Evolutionary conservation across 169 alveolate genomes (phyloP).

Genomic region (Plasmodium relictum): DNA sequence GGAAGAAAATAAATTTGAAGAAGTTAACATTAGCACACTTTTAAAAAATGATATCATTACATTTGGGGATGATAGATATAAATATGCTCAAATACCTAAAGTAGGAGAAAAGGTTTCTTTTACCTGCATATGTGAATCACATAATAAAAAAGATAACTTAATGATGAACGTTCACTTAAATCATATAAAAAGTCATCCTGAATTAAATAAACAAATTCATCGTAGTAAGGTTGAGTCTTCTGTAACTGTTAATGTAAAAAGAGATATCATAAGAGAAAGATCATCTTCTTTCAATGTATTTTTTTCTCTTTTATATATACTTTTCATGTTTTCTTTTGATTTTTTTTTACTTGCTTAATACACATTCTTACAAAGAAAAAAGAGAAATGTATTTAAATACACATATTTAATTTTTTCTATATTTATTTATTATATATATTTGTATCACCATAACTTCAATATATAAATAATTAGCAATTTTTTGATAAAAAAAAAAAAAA

Average conservation of each 20-base stretch:
- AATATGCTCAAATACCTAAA: slow-evolving; percentile 26
- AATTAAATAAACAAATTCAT: not conserved
- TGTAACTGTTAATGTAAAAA: not conserved
- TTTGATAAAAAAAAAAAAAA: not conserved
- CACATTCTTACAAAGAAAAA: not conserved
- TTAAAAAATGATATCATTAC: not conserved
- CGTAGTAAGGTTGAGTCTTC: not conserved
- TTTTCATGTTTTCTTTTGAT: not conserved
- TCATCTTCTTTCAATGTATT: not conserved
- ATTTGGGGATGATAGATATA: slow-evolving; percentile 21
- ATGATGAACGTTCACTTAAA: slow-evolving; percentile 72
- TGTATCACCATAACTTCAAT: not conserved
- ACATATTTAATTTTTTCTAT: not conserved
- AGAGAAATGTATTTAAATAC: not conserved
- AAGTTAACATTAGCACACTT: slow-evolving; percentile 3
- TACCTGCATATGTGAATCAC: slow-evolving; percentile 53
- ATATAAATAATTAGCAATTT: no score
- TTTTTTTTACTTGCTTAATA: not conserved
- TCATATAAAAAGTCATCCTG: not conserved
- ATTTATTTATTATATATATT: not conserved
- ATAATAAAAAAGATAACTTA: slow-evolving; percentile 15
- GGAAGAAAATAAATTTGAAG: slow-evolving; percentile 37
- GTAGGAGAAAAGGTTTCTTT: slow-evolving; percentile 13
- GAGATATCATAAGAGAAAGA: not conserved
- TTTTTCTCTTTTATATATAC: not conserved